A percentile compares a stretch with the other conserved stretches of the same genome.
These are phyloP conservation scores for Diplodia scrobiculata DNA, from an alignment of 2,329 filamentous ascomycete species.

Conservation along the genomic window DNA sequence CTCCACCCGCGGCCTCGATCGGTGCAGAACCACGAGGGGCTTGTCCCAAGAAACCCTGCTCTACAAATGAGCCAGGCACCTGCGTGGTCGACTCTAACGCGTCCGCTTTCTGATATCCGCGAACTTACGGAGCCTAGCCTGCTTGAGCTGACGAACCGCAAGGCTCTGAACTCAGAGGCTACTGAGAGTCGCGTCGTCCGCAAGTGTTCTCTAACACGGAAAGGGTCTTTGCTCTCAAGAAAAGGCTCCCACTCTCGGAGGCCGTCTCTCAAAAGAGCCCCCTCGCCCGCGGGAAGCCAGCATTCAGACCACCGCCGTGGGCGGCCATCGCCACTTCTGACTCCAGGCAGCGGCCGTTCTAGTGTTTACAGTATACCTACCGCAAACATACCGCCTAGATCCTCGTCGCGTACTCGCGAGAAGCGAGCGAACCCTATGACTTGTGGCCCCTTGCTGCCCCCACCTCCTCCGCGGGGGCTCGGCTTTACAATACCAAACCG, in stretches of 20 bases:
- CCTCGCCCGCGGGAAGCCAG: conserved; percentile 38
- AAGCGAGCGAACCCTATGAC: conserved; percentile 33
- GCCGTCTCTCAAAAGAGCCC: conserved; percentile 40
- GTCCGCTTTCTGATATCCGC: conserved; percentile 54
- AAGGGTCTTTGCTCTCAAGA: conserved; percentile 36
- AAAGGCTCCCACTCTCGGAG: conserved; percentile 30
- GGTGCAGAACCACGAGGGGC: not conserved
- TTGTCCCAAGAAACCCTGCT: not conserved
- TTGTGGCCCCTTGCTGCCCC: conserved; percentile 32
- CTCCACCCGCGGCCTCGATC: conserved; percentile 5
- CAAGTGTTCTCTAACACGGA: conserved; percentile 40
- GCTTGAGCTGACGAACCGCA: conserved; percentile 43
- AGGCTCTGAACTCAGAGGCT: conserved; percentile 31
- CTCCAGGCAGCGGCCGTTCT: conserved; percentile 44
- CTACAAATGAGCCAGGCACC: conserved; percentile 31
- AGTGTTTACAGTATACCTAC: conserved; percentile 52
- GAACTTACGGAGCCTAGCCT: conserved; percentile 55
- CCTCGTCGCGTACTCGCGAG: conserved; percentile 47
- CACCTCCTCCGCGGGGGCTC: conserved; percentile 36
- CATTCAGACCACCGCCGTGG: conserved; percentile 29
- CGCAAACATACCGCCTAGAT: conserved; percentile 50
- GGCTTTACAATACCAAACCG: conserved; percentile 48
- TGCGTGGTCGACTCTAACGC: conserved; percentile 41
- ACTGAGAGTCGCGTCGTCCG: conserved; percentile 34
- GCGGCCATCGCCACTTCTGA: conserved; percentile 31